Conservation (phyloP, 2,329 filamentous ascomycete species). For the Plenodomus lindquistii region DNA sequence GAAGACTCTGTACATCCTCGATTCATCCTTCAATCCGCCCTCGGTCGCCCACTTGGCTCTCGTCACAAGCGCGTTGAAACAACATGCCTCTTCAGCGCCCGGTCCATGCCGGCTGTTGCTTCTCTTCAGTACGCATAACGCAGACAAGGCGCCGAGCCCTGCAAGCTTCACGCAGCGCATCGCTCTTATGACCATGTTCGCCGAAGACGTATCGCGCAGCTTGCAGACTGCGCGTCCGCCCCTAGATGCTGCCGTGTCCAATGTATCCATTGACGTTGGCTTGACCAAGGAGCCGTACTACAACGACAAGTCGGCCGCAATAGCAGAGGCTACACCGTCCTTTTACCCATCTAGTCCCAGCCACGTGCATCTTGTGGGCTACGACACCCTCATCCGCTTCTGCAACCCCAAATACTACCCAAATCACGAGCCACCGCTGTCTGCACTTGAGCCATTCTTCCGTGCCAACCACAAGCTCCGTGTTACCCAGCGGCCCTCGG, state of each 20-base stretch:
- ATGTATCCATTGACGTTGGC: conserved; percentile 62
- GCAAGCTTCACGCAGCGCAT: conserved; percentile 70
- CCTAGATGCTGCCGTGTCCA: conserved; percentile 5
- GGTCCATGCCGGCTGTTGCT: conserved; percentile 57
- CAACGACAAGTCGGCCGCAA: conserved; percentile 67
- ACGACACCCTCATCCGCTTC: conserved; percentile 74
- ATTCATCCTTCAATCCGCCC: conserved; percentile 70
- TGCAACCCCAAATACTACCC: conserved; percentile 74
- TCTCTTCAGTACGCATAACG: conserved; percentile 66
- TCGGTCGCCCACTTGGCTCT: conserved; percentile 62
- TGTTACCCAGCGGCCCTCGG: conserved; percentile 63
- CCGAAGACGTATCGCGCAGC: conserved; percentile 53
- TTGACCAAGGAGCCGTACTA: conserved; percentile 76
- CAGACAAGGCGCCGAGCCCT: conserved; percentile 68
- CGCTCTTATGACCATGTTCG: conserved; percentile 72
- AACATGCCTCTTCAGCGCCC: conserved; percentile 35
- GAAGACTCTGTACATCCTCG: conserved; percentile 62
- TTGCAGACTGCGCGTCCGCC: conserved; percentile 11
- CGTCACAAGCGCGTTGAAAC: conserved; percentile 56
- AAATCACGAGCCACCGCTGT: conserved; percentile 51
- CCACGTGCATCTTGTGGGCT: conserved; percentile 74
- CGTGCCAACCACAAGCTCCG: conserved; percentile 60
- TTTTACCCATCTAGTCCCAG: conserved; percentile 43
- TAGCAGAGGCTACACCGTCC: conserved; percentile 49
- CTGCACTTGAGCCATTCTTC: conserved; percentile 67